Base-by-base conservation (phyloP, 2,329 filamentous ascomycete genomes). In the Colletotrichum phormii region DNA sequence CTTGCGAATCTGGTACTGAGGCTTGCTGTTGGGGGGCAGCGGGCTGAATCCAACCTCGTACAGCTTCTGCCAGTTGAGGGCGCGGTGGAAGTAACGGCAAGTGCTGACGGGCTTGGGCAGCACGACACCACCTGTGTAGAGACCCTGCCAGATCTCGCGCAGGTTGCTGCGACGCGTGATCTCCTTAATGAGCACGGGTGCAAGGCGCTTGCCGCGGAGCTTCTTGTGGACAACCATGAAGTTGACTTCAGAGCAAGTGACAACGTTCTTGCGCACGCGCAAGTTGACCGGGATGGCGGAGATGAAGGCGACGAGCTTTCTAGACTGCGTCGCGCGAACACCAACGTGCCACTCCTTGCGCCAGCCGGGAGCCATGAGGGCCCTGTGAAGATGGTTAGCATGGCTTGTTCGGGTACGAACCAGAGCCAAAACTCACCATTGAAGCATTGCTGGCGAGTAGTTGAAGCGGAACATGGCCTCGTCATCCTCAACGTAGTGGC, bases 201-300 rank as follows among this genome's bases (percentile, higher is more conserved):
- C 92, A 55, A 99, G 90, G 66, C 97, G 92, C 86, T 98, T 98
- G 71, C 94, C 91, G 63, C 97, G 94, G 37, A 99, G 91, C 85
- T 98, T 98, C 88, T 98, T 98, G 88, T 99, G 97, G 67, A 99
- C 93, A 80, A 95, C 97, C 76, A 99, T 92, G 84, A 98, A 99
- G 86, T 99, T 99, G 84, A 99, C 97, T 82, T 99, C 97, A 61
- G 94, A 95, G 77, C 94, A 92, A 75, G 91, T 90, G 73, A 99
- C 84, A 70, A 89, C 85, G 72, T 93, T 93, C 72, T 93, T 87
- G 75, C 95, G 93, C 55, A 99, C 92, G 64, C 93, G 92, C 70
- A 99, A 87, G 75, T 92, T 89, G 73, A 97, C 92, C 1, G 97
- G 97, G 58, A 98, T 94, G 77, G 95, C 97, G 53, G 95, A 97